A percentile compares a stretch with the other conserved stretches of the same genome.
Conservation (phyloP, 2,329 filamentous ascomycete genomes). For the Colletotrichum sp. region DNA sequence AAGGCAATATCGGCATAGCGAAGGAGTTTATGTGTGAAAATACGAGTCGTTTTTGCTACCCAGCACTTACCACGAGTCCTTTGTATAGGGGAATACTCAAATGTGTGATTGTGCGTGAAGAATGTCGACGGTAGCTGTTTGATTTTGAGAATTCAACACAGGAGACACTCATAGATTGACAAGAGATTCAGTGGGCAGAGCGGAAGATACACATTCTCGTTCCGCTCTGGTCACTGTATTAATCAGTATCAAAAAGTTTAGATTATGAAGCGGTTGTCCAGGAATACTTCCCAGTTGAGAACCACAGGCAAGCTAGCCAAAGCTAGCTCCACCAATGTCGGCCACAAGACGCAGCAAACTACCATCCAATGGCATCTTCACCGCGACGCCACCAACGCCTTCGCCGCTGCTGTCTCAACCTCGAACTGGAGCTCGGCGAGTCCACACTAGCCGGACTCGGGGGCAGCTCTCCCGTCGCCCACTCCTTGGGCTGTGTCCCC, state of each 20-base stretch:
- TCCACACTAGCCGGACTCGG: slow-evolving; percentile 59
- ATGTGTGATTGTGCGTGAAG: neutral
- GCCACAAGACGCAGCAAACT: neutral
- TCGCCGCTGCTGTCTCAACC: neutral
- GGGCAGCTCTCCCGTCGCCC: slow-evolving; percentile 64
- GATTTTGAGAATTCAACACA: neutral
- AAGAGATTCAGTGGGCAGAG: neutral
- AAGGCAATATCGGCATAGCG: slow-evolving; percentile 28
- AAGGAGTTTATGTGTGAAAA: slow-evolving; percentile 26
- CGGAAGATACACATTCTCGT: neutral
- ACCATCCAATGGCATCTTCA: neutral
- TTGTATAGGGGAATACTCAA: too few species aligned
- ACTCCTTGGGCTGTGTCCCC: slow-evolving; percentile 55
- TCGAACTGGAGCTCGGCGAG: neutral
- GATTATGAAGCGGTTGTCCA: neutral
- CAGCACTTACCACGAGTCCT: too few species aligned
- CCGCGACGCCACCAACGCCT: neutral
- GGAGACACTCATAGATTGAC: neutral
- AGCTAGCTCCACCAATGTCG: neutral
- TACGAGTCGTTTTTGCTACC: neutral
- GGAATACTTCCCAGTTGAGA: neutral
- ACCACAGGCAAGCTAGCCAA: neutral
- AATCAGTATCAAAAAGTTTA: neutral
- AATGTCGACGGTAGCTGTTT: neutral
- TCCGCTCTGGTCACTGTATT: too few species aligned